A percentile compares a stretch with the other conserved stretches of the same genome.
Evolutionary conservation across 352 stramenopile species (phyloP).

Genomic region (Phytopythium mirpurense): DNA sequence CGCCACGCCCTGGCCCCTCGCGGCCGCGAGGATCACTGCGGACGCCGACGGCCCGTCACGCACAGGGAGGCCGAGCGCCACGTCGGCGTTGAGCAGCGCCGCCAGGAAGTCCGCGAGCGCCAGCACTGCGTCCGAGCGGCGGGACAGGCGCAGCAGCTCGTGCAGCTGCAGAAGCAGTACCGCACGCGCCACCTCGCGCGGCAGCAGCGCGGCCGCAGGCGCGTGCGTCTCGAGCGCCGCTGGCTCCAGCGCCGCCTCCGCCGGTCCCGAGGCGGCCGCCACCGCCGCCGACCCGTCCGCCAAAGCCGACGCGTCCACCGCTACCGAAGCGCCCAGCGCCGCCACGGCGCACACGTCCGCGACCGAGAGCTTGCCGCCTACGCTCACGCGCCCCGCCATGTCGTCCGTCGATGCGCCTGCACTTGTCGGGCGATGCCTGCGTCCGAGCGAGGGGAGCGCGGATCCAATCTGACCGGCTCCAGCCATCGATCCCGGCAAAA

Average conservation of each 20-base stretch:
- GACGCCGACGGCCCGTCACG: not conserved
- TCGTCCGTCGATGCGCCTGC: not conserved
- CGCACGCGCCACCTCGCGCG: constrained; percentile 19
- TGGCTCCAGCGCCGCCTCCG: too few species aligned
- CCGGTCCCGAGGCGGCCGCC: too few species aligned
- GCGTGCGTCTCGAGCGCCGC: constrained; percentile 9
- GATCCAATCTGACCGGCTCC: too few species aligned
- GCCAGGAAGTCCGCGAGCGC: constrained; percentile 43
- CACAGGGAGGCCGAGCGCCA: constrained; percentile 22
- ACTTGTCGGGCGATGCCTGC: too few species aligned
- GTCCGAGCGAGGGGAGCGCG: too few species aligned
- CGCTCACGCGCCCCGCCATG: constrained; percentile 48
- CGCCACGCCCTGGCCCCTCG: not conserved
- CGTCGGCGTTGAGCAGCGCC: constrained; percentile 53
- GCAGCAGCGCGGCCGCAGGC: constrained; percentile 7
- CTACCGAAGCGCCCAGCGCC: constrained; percentile 19
- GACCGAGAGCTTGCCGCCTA: constrained; percentile 44
- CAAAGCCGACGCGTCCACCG: constrained; percentile 7
- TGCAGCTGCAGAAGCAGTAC: constrained; percentile 37
- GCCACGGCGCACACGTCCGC: constrained; percentile 58
- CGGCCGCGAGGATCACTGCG: not conserved
- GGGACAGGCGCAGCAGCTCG: constrained; percentile 36
- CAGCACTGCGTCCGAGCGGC: constrained; percentile 17
- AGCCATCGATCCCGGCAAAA: too few species aligned
- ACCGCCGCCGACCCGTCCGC: too few species aligned